Evolutionary conservation across 2,329 filamentous ascomycete genomes (phyloP), one percentile per base, ranked within the genome.

Genomic region (Monosporascus sp.): DNA sequence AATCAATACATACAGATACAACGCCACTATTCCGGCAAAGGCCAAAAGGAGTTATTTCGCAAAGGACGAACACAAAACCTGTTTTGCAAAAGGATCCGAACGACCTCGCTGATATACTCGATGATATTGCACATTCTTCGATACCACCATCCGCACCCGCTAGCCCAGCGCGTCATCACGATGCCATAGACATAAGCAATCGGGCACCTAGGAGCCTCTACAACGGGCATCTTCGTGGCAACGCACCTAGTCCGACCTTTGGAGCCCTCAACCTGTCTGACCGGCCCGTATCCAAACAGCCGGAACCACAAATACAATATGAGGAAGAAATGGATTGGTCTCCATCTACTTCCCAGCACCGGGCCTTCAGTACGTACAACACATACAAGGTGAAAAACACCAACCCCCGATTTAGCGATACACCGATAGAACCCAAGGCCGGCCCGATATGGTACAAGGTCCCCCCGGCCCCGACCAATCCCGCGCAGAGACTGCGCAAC

Each of bases 321-420:
- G 73, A 72, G 1, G 81, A 87, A 40, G 79, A 80, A 52, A 91
- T 92, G 88, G 88, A 91, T 63, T 90, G 87, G 84, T 81, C 84
- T 2, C 85, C 86, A 1, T 83, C 82, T 0, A 72, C 74, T 52
- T 77, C 78, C n/a, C 72, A 74, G 48, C 72, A 84, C 55, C 78
- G 80, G 51, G 80, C 79, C 8, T 84, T 85, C 63, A 77, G 74
- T 55, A 70, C 76, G 45, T 68, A 72, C 46, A 68, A 74, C 37
- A 60, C 72, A 17, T 67, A 72, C 43, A 69, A 67, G 50, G 60
- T 69, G 55, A 71, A 72, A 45, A 72, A 74, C 44, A 59, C 70
- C 69, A 58, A 75, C 71, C 62, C 72, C 7, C 65, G 71, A 1
- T 81, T 81, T 54, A 74, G 71, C 47, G 72, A 78, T 52, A 67